Conservation (phyloP, 2,329 filamentous ascomycete genomes). For the Chrysoporthe cubensis region DNA sequence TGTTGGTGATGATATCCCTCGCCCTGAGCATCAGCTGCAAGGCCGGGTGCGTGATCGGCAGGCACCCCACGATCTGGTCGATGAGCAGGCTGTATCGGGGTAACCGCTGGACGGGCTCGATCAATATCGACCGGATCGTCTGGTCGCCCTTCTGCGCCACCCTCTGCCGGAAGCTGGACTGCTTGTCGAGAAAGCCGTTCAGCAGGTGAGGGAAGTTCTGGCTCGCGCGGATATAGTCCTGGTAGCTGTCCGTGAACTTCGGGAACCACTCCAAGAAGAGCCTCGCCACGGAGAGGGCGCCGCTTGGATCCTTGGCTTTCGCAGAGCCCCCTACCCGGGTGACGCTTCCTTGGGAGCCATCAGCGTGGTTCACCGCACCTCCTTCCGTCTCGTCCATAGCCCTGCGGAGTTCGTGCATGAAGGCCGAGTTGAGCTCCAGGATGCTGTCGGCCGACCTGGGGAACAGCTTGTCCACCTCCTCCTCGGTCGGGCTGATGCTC, state of each 20-base stretch:
- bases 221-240: conserved; percentile 90
- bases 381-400: conserved; percentile 85
- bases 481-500: conserved; percentile 72
- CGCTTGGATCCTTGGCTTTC: conserved; percentile 71
- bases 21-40: conserved; percentile 83
- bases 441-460: conserved; percentile 81
- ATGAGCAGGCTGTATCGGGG: conserved; percentile 96
- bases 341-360: conserved; percentile 54
- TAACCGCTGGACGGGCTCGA: conserved; percentile 93
- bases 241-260: conserved; percentile 86
- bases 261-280: conserved; percentile 91
- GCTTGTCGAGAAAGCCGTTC: conserved; percentile 76
- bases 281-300: conserved; percentile 77
- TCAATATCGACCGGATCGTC: conserved; percentile 84
- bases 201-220: conserved; percentile 83
- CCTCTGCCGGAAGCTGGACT: conserved; percentile 80
- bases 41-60: conserved; percentile 85
- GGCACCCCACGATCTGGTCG: conserved; percentile 86
- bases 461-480: conserved; percentile 77
- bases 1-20: conserved; percentile 91
- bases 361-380: conserved; percentile 76
- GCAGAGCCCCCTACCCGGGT: conserved; percentile 46
- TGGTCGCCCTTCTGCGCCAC: conserved; percentile 88
- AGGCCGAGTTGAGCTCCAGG: conserved; percentile 77
- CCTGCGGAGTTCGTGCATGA: conserved; percentile 74